These are phyloP conservation scores for Ambrosiella xylebori DNA, from an alignment of 2,329 filamentous ascomycete species.

Conservation along the genomic window DNA sequence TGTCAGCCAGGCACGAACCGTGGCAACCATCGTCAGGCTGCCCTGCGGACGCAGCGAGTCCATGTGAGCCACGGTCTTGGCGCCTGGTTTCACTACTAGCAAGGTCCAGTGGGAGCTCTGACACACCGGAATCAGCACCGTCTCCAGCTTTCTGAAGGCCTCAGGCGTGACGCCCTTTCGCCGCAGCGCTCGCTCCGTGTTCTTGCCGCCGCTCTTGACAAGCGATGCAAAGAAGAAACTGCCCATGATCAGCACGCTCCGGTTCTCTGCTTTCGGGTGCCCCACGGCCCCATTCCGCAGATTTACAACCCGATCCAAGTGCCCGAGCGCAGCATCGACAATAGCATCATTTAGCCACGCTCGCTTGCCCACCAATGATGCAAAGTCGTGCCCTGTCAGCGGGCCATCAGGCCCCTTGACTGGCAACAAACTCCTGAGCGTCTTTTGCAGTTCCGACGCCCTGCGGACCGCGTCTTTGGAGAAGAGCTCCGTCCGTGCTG, in stretches of 20 bases:
- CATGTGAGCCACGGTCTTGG: constrained; percentile 46
- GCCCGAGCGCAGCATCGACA: constrained; percentile 48
- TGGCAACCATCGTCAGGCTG: constrained; percentile 22
- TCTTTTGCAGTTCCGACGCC: not conserved
- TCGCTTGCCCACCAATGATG: constrained; percentile 36
- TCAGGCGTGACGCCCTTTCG: constrained; percentile 37
- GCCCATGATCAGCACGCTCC: constrained; percentile 44
- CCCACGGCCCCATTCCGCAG: constrained; percentile 34
- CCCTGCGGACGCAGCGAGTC: constrained; percentile 42
- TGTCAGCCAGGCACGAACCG: constrained; percentile 37
- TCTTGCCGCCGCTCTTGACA: constrained; percentile 27
- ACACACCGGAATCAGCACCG: constrained; percentile 54
- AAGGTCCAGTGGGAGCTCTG: constrained; percentile 53
- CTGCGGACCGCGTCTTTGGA: not conserved
- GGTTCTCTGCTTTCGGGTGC: constrained; percentile 27
- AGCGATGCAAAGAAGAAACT: constrained; percentile 49
- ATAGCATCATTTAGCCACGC: constrained; percentile 65
- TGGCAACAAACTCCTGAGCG: not conserved
- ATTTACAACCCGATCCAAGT: constrained; percentile 43
- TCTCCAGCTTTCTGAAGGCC: constrained; percentile 48
- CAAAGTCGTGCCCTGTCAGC: constrained; percentile 38
- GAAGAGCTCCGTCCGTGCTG: not conserved
- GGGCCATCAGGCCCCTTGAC: constrained; percentile 9
- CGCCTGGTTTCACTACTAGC: constrained; percentile 44
- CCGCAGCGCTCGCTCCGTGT: constrained; percentile 38